phyloP scores from a whole-genome alignment of 345 rosid species.

The Salix koriyanagi region DNA sequence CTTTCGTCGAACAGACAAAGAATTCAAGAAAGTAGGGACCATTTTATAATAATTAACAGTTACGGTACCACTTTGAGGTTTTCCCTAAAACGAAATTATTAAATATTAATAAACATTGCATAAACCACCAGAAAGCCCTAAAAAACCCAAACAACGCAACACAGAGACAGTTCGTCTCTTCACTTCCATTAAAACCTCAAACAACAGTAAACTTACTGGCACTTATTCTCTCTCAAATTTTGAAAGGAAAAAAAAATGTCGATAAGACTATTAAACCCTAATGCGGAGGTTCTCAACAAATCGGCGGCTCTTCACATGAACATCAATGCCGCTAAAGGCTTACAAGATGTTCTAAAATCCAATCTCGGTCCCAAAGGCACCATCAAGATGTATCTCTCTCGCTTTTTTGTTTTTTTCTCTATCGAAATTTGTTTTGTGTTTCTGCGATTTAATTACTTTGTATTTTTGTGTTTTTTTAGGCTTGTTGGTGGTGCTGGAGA shows the following conservation, averaged over 20 bases:
- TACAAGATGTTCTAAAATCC: constrained; percentile 86
- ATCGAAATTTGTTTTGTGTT: neutral
- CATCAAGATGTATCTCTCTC: constrained; percentile 65
- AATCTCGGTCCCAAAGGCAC: constrained; percentile 99
- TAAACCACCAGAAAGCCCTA: neutral
- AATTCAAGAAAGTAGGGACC: no score
- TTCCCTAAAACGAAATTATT: no score
- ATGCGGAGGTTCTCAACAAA: constrained; percentile 97
- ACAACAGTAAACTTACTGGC: neutral
- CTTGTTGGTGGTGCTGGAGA: constrained; percentile 99
- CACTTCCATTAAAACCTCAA: neutral
- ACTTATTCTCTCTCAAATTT: neutral
- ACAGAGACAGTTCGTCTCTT: neutral
- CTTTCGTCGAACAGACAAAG: no score
- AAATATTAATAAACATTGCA: neutral
- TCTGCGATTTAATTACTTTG: neutral
- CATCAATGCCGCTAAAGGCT: constrained; percentile 94
- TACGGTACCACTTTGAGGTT: no score
- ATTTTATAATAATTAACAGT: no score
- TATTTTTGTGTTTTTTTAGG: constrained; percentile 30
- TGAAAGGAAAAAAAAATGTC: constrained; percentile 50
- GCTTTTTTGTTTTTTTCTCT: neutral
- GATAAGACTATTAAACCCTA: constrained; percentile 82
- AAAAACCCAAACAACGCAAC: neutral
- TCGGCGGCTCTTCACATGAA: constrained; percentile 98